Conservation (phyloP, 345 rosid species). For the Salix suchowensis region DNA sequence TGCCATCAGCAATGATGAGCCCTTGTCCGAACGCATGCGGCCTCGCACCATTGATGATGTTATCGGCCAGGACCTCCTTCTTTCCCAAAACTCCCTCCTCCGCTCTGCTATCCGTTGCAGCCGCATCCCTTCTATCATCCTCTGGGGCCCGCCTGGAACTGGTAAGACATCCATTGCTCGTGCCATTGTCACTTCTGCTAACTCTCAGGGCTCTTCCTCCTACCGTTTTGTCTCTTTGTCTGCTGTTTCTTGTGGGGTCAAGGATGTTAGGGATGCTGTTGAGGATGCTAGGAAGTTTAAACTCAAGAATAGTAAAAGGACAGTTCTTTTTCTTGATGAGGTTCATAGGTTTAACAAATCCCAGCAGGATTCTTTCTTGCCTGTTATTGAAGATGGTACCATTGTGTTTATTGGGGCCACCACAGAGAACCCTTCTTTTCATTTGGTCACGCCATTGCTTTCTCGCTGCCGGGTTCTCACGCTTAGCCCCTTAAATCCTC, state of each 20-base stretch:
- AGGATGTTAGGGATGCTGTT: conserved; percentile 72
- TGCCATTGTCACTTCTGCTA: conserved; percentile 49
- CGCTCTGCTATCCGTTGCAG: conserved; percentile 49
- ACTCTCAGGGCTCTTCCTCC: conserved; percentile 20
- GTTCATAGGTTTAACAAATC: conserved; percentile 82
- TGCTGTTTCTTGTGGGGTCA: conserved; percentile 69
- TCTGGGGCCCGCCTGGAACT: conserved; percentile 89
- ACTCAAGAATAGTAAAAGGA: conserved; percentile 38
- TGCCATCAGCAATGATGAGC: conserved; percentile 6
- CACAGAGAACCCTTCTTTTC: conserved; percentile 85
- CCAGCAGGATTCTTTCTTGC: conserved; percentile 80
- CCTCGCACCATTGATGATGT: conserved; percentile 67
- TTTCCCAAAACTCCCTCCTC: conserved; percentile 49
- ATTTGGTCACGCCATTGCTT: conserved; percentile 69
- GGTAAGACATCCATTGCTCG: conserved; percentile 88
- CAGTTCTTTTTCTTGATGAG: conserved; percentile 75
- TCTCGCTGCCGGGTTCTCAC: conserved; percentile 70
- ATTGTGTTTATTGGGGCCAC: conserved; percentile 80
- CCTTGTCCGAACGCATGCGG: conserved; percentile 78
- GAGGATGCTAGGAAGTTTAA: conserved; percentile 58
- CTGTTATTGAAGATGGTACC: conserved; percentile 81
- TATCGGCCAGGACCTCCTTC: conserved; percentile 69
- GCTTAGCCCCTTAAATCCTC: conserved; percentile 57
- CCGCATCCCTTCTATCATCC: conserved; percentile 63
- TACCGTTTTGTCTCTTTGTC: conserved; percentile 60